Evolutionary conservation across 306 rosid species (phyloP).

Genomic region (Quercus rubra): DNA sequence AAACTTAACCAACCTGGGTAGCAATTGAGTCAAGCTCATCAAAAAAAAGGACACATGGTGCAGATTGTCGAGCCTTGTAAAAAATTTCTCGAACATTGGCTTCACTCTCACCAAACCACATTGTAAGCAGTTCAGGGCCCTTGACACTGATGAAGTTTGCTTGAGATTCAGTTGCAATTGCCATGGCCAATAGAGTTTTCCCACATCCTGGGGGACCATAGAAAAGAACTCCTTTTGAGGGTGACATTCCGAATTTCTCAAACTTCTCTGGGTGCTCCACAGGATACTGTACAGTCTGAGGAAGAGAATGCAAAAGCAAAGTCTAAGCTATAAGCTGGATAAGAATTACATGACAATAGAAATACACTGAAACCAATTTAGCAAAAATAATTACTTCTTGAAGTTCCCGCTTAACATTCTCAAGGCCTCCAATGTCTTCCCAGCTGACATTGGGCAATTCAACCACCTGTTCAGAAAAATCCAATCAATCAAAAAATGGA

Average conservation of each 20-base stretch:
- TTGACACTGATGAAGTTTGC: conserved; percentile 58
- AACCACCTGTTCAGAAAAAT: conserved; percentile 35
- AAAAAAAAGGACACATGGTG: no score
- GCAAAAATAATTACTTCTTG: conserved; percentile 36
- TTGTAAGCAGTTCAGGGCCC: conserved; percentile 53
- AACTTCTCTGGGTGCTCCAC: conserved; percentile 61
- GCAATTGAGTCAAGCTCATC: no score
- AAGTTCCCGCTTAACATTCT: conserved; percentile 51
- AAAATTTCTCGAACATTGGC: conserved; percentile 43
- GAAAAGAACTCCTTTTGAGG: conserved; percentile 58
- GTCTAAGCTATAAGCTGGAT: background rate
- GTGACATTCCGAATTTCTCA: conserved; percentile 61
- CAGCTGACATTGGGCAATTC: conserved; percentile 56
- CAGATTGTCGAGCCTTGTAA: no score
- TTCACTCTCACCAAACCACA: conserved; percentile 72
- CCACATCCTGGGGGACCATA: conserved; percentile 66
- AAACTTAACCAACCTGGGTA: no score
- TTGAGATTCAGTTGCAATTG: conserved; percentile 58
- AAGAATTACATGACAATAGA: no score
- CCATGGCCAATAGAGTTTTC: conserved; percentile 56
- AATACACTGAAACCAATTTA: no score
- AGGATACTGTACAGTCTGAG: conserved; percentile 59
- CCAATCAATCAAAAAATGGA: background rate
- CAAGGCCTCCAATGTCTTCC: conserved; percentile 56
- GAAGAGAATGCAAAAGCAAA: conserved; percentile 7